A percentile compares a stretch with the other conserved stretches of the same genome.
These are phyloP conservation scores for Golubevia pallescens DNA, from an alignment of 1,284 basidiomycete species.

Conservation along the genomic window DNA sequence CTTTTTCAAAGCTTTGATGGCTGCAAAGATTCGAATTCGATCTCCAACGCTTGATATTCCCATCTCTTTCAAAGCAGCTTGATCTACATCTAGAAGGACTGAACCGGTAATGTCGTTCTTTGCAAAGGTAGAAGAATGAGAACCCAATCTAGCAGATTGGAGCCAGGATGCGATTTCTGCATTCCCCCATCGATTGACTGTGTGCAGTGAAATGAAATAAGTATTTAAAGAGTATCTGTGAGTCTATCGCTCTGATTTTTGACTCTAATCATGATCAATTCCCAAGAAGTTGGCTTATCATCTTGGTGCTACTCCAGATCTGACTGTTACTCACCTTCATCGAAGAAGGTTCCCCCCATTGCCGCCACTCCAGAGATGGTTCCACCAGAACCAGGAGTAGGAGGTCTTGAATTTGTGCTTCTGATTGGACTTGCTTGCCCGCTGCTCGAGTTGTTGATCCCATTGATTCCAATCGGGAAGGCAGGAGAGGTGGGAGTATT, in stretches of 20 bases:
- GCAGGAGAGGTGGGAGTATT: slow-evolving; percentile 38
- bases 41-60: slow-evolving; percentile 56
- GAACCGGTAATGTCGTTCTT: slow-evolving; percentile 54
- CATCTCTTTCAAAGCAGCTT: slow-evolving; percentile 55
- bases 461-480: slow-evolving; percentile 29
- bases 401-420: neutral
- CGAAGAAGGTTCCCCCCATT: slow-evolving; percentile 12
- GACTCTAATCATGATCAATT: neutral
- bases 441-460: too few relatives aligned
- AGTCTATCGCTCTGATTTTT: neutral
- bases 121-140: slow-evolving; percentile 37
- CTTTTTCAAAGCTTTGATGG: slow-evolving; percentile 57
- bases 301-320: too few relatives aligned
- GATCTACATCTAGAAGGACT: slow-evolving; percentile 52
- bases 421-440: neutral
- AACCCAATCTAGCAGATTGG: slow-evolving; percentile 25
- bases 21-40: slow-evolving; percentile 45
- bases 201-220: neutral
- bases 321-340: slow-evolving; percentile 10
- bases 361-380: neutral
- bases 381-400: neutral
- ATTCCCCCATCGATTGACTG: slow-evolving; percentile 19
- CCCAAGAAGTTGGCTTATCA: too few relatives aligned
- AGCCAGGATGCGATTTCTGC: slow-evolving; percentile 48
- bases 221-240: neutral